Conservation (phyloP, 441 rosid species). For the Lagerstroemia fauriei region DNA sequence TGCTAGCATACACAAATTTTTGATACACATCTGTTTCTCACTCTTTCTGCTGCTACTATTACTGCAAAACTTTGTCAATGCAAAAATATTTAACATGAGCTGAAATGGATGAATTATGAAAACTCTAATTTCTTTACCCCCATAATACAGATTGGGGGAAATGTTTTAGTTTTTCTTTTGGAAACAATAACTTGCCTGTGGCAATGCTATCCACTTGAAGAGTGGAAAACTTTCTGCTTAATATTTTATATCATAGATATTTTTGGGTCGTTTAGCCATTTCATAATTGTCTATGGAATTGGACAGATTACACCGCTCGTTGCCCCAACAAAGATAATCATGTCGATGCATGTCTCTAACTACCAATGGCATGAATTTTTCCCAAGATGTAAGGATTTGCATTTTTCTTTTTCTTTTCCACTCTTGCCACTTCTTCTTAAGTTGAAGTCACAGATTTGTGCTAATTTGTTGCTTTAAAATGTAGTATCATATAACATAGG, state of each 20-base stretch:
- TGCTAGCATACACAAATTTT: not conserved
- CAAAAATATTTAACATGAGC: no score
- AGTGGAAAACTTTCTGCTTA: not conserved
- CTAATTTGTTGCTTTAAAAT: constrained; percentile 32
- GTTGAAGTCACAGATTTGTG: constrained; percentile 23
- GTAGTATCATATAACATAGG: constrained; percentile 80
- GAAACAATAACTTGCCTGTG: not conserved
- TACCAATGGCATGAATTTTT: constrained; percentile 92
- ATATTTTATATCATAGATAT: not conserved
- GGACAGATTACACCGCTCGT: constrained; percentile 78
- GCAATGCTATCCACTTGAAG: not conserved
- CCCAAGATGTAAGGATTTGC: constrained; percentile 57
- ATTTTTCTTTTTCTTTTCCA: not conserved
- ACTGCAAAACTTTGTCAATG: not conserved
- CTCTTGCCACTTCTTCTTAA: constrained; percentile 14
- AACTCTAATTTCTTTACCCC: not conserved
- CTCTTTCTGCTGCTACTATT: not conserved
- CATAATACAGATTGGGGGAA: not conserved
- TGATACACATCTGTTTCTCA: not conserved
- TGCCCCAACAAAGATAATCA: constrained; percentile 69
- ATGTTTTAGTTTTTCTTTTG: not conserved
- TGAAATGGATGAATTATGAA: no score
- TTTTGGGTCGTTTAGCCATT: not conserved
- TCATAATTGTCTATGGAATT: constrained; percentile 2
- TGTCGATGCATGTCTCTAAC: constrained; percentile 58